Evolutionary conservation across 768 basidiomycete genomes (phyloP), one percentile per base, ranked within the genome.

Genomic region (Psilocybe azurescens): DNA sequence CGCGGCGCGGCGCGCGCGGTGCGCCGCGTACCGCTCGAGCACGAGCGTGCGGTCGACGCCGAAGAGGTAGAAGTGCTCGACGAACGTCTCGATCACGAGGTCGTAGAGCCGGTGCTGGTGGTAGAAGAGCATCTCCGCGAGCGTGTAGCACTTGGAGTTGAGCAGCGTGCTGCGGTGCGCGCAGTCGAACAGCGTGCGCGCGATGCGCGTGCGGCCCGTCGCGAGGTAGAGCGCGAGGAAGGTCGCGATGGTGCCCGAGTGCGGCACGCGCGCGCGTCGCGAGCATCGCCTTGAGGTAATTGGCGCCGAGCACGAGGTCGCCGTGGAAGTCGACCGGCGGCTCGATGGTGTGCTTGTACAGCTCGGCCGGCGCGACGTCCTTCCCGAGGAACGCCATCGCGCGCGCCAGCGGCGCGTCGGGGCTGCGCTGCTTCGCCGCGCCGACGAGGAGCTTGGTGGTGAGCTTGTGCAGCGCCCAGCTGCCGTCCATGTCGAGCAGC

Each of bases 41-140:
- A 83, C 60, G 0, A 75, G 70, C 8, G 75, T 70, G 38, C 75
- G 56, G 32, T 89, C 87, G n/a, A 91, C 74, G 13, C 85, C 88
- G 39, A 79, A 72, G 6, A 79, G 63, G 58, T 79, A 80, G 66
- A 88, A 90, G 56, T 85, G 78, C 5, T 81, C 76, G 11, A 73
- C 70, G 67, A 86, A 91, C 0, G 81, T 74, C 51, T 74, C 60
- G 53, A 87, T 70, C 59, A 83, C 74, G 24, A 78, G 72, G 16
- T 67, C 58, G 46, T 72, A 67, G 16, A 70, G 63, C 6, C 60
- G 55, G 18, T 65, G 54, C 5, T 72, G 73, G 6, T 70, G 68
- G 60, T 83, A 79, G 64, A 74, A 78, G 14, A 80, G 63, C 79
- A 84, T 80, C 65, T 84, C 80, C 1, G 78, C 77, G 49, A 79